These are phyloP conservation scores for Drechslerella coelobrocha DNA, from an alignment of 2,329 filamentous ascomycete genomes.

Conservation along the genomic window DNA sequence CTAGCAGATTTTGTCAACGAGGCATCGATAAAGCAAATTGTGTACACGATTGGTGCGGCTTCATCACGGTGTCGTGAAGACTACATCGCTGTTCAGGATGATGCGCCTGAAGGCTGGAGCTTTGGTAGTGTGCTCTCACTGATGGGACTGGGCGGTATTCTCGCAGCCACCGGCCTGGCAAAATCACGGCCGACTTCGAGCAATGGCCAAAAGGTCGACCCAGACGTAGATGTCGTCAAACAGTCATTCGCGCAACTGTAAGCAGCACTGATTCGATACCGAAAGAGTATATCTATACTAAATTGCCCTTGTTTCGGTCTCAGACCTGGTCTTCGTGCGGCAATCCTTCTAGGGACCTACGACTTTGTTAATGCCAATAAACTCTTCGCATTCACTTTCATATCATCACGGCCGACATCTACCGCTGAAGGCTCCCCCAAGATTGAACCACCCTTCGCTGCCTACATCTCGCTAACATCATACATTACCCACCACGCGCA, in stretches of 20 bases:
- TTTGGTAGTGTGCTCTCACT: slow-evolving; percentile 80
- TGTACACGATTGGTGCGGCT: slow-evolving; percentile 75
- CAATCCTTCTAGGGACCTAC: slow-evolving; percentile 83
- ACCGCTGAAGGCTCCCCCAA: slow-evolving; percentile 14
- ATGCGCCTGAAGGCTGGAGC: slow-evolving; percentile 88
- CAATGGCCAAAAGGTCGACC: slow-evolving; percentile 54
- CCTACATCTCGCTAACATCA: slow-evolving; percentile 85
- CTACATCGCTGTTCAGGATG: slow-evolving; percentile 87
- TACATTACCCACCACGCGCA: slow-evolving; percentile 95
- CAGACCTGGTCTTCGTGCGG: slow-evolving; percentile 79
- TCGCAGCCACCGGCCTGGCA: slow-evolving; percentile 29
- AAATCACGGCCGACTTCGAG: slow-evolving; percentile 63
- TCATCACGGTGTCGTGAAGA: slow-evolving; percentile 72
- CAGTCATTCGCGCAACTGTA: slow-evolving; percentile 80
- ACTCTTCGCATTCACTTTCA: slow-evolving; percentile 85
- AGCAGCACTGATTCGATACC: slow-evolving; percentile 56
- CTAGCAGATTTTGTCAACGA: slow-evolving; percentile 97
- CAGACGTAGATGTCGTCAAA: slow-evolving; percentile 81
- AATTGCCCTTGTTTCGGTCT: slow-evolving; percentile 7
- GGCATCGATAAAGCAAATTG: slow-evolving; percentile 79
- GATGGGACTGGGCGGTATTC: slow-evolving; percentile 65
- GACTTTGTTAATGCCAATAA: slow-evolving; percentile 96
- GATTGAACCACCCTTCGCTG: slow-evolving; percentile 74
- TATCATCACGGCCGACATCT: slow-evolving; percentile 24
- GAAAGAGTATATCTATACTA: not conserved